Evolutionary conservation across 495 filamentous ascomycete genomes (phyloP).

Genomic region (Aspergillus bridgeri): DNA sequence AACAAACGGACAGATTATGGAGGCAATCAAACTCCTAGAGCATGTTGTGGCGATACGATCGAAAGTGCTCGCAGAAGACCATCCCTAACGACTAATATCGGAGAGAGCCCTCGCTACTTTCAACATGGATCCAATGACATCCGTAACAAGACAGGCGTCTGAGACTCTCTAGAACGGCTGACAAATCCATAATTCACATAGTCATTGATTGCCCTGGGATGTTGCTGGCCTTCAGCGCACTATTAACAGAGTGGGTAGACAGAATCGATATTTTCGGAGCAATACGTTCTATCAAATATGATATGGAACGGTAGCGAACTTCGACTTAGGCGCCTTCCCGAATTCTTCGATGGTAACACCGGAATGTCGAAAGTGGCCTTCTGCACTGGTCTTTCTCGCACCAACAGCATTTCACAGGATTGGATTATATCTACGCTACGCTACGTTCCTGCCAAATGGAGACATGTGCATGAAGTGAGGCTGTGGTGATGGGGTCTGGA

Average conservation of each 20-base stretch:
- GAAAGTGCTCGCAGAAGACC: conserved; percentile 12
- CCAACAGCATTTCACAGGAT: no score
- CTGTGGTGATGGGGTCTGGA: no score
- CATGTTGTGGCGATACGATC: conserved; percentile 25
- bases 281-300: not conserved
- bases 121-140: not conserved
- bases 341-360: no score
- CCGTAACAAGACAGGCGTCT: not conserved
- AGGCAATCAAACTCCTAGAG: conserved; percentile 31
- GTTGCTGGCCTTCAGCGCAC: not conserved
- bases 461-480: no score
- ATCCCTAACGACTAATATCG: not conserved
- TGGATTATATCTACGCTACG: no score
- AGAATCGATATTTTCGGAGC: conserved; percentile 1
- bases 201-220: not conserved
- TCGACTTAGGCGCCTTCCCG: no score
- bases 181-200: not conserved
- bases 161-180: not conserved
- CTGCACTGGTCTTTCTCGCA: no score
- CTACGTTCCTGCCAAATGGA: no score
- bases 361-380: no score
- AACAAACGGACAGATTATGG: conserved; percentile 23
- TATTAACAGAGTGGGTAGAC: not conserved
- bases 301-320: not conserved
- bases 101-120: conserved; percentile 1